Conservation (phyloP, 352 stramenopile species). For the Vaucheria bursata region DNA sequence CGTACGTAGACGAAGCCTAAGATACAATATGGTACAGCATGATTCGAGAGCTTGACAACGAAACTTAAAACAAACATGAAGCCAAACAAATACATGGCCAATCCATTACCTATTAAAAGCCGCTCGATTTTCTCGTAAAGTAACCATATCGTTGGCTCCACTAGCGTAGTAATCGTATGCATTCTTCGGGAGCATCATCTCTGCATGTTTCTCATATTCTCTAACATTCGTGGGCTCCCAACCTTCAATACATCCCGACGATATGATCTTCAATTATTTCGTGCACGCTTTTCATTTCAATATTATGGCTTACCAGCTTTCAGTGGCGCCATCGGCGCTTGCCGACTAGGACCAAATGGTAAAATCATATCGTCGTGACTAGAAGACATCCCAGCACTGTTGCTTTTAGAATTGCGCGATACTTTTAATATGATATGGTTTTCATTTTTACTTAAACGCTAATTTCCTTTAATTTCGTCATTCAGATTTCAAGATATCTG, state of each 20-base stretch:
- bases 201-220: slow-evolving; percentile 75
- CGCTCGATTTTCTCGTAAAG: slow-evolving; percentile 51
- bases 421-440: too few species aligned
- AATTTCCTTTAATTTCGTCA: too few species aligned
- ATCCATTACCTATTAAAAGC: background rate
- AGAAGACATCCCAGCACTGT: background rate
- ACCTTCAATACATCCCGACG: slow-evolving; percentile 18
- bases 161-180: slow-evolving; percentile 80
- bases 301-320: background rate
- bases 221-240: slow-evolving; percentile 65
- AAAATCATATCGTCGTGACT: background rate
- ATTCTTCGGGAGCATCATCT: slow-evolving; percentile 77
- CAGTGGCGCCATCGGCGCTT: background rate
- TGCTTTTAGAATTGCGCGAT: too few species aligned
- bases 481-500: too few species aligned
- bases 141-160: slow-evolving; percentile 76
- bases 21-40: background rate
- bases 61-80: too few species aligned
- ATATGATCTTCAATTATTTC: too few species aligned
- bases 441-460: too few species aligned
- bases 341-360: background rate
- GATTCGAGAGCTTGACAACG: background rate
- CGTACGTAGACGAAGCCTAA: slow-evolving; percentile 67
- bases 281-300: too few species aligned
- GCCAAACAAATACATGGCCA: too few species aligned